Base-by-base conservation (phyloP, 345 rosid genomes). In the Citrus maxima region DNA sequence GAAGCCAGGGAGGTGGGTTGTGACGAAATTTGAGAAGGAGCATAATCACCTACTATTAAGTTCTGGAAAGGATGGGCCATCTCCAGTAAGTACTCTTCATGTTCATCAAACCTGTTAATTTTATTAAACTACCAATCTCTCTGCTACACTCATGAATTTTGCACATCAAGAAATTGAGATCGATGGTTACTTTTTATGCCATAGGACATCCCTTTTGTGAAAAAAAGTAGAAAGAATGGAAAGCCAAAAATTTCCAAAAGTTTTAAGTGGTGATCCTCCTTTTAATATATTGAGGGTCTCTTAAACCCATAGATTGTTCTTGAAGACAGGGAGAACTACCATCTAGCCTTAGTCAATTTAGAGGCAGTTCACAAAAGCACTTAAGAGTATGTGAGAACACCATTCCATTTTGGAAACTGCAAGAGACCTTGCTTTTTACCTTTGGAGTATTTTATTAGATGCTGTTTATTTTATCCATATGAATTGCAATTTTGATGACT, bases 21-120 rank as follows among this genome's bases (percentile, higher is more conserved):
- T 87, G 25, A 80, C 84, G 1, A 85, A 82, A 66, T 85, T 89
- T 77, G 80, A 81, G 67, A 84, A 77, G 84, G 92, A 87, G 76
- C 92, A 88, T 81, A 89, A 81, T 79, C 92, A 89, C 78, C 81
- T 84, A 1, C 79, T 87, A 70, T 79, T 85, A 35, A 63, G 77
- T 71, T 78, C 82, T n/a, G 56, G 32, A 67, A 77, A 81, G 12
- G 65, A n/a, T 77, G 65, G 74, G 56, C 59, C 72, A 6, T 10
- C 66, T 71, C 42, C 67, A 9, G 80, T 81, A 81, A 73, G 84
- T 73, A 42, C 54, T 68, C 16, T 68, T 67, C 70, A 25, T 13
- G 3, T 67, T 77, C 70, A 38, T 73, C 73, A 37, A 38, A 46
- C 73, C 37, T 21, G 18, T 55, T 76, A 54, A 51, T 24, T 22